A percentile compares a stretch with the other conserved stretches of the same genome.
Conservation (phyloP, 208 protist genomes). For the Crithidia sp. region DNA sequence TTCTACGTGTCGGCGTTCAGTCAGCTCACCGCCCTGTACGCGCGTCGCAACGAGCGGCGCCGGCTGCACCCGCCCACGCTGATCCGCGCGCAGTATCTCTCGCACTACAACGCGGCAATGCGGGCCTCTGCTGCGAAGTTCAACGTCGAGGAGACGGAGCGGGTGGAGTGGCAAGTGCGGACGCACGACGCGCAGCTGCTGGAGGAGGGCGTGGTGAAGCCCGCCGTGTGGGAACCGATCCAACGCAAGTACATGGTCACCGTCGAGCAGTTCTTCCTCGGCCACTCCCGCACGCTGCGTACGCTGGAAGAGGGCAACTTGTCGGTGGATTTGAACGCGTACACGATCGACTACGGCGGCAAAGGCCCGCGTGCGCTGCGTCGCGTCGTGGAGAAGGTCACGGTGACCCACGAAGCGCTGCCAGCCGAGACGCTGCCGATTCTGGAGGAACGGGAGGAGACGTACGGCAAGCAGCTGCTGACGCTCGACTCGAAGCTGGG, state of each 20-base stretch:
- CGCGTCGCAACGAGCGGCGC: conserved; percentile 59
- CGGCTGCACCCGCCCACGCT: conserved; percentile 78
- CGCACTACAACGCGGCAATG: conserved; percentile 70
- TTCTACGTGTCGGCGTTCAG: conserved; percentile 43
- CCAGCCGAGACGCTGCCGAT: conserved; percentile 28
- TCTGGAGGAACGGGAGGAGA: conserved; percentile 27
- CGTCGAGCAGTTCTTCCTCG: conserved; percentile 77
- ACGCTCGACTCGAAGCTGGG: conserved; percentile 47
- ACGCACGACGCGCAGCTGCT: conserved; percentile 67
- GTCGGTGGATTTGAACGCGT: conserved; percentile 54
- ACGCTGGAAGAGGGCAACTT: conserved; percentile 54
- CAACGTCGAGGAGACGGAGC: conserved; percentile 62
- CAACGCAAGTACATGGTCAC: conserved; percentile 62
- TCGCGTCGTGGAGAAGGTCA: conserved; percentile 51
- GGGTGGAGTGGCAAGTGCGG: conserved; percentile 85
- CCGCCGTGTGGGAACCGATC: conserved; percentile 77
- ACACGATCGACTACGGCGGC: conserved; percentile 76
- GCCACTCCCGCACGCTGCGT: conserved; percentile 51
- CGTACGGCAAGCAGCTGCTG: conserved; percentile 37
- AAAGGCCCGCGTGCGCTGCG: conserved; percentile 81
- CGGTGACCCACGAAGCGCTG: conserved; percentile 59
- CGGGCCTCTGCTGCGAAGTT: conserved; percentile 66
- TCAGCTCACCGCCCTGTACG: conserved; percentile 49
- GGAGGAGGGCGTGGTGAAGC: conserved; percentile 83
- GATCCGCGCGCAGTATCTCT: conserved; percentile 77